A percentile compares a stretch with the other conserved stretches of the same genome.
Evolutionary conservation across 2,329 filamentous ascomycete genomes (phyloP).

Genomic region (Ambrosiella xylebori): DNA sequence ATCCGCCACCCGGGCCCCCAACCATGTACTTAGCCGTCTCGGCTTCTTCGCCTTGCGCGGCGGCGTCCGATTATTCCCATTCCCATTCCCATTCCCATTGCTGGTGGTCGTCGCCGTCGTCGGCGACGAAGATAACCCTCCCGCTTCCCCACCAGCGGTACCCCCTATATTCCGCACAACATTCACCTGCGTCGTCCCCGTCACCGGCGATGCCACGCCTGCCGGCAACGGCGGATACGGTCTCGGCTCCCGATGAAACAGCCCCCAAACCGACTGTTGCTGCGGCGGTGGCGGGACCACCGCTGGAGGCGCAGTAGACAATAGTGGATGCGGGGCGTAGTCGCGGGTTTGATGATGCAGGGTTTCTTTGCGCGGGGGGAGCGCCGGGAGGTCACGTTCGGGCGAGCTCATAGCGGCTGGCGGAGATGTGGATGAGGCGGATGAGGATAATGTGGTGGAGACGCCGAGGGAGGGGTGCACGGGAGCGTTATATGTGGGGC

Average conservation of each 20-base stretch:
- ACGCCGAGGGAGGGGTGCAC: background rate
- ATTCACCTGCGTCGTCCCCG: background rate
- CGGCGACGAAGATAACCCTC: background rate
- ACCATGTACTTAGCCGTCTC: slow-evolving; percentile 3
- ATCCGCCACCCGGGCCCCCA: background rate
- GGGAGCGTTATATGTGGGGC: slow-evolving; percentile 1
- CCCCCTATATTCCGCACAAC: background rate
- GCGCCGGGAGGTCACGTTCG: background rate
- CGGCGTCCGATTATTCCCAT: background rate
- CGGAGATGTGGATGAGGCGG: background rate
- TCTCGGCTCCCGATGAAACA: background rate
- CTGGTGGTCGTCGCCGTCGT: background rate
- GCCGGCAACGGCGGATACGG: background rate
- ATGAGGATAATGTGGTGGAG: background rate
- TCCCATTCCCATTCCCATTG: background rate
- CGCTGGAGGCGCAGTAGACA: background rate
- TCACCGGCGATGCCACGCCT: background rate
- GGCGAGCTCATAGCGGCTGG: background rate
- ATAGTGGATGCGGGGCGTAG: background rate
- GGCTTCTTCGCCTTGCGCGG: background rate
- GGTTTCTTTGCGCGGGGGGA: background rate
- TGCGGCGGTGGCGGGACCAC: background rate
- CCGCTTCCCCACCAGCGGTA: background rate
- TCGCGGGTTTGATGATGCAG: background rate
- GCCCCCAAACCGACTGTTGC: background rate